A percentile compares a stretch with the other conserved stretches of the same genome.
Conservation (phyloP, 331 rosid genomes). For the Dryas integrifolia region DNA sequence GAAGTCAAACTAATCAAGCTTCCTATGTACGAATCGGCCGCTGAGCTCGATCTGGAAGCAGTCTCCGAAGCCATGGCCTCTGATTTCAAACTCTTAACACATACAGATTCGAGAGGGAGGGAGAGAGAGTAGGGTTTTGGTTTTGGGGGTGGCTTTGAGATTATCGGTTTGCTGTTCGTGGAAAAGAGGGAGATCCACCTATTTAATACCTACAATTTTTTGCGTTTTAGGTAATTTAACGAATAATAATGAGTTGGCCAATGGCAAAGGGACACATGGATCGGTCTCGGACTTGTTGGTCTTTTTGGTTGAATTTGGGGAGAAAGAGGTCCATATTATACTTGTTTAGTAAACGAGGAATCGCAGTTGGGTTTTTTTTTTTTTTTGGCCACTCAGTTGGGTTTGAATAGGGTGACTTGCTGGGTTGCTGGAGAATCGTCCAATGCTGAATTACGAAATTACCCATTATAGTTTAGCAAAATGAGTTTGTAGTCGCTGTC, state of each 20-base stretch:
- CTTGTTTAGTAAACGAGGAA: not conserved
- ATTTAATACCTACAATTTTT: not conserved
- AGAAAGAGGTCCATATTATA: not conserved
- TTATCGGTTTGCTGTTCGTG: slow-evolving; percentile 18
- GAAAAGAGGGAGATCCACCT: slow-evolving; percentile 1
- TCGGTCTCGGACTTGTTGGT: slow-evolving; percentile 7
- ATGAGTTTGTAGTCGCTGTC: not conserved
- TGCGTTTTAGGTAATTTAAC: not conserved
- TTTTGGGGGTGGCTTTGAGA: slow-evolving; percentile 20
- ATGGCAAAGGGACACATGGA: not conserved
- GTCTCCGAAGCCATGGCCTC: slow-evolving; percentile 59
- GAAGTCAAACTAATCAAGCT: slow-evolving; percentile 82
- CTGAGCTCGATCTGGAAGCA: slow-evolving; percentile 56
- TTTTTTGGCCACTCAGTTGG: no score
- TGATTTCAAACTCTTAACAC: slow-evolving; percentile 24
- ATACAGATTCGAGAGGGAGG: not conserved
- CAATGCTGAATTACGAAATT: not conserved
- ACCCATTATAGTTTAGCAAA: not conserved
- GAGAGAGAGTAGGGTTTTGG: slow-evolving; percentile 53
- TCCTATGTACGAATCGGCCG: slow-evolving; percentile 78
- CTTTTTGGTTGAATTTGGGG: not conserved
- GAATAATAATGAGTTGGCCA: not conserved
- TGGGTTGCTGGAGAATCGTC: not conserved
- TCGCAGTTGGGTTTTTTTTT: not conserved
- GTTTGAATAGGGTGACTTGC: not conserved